Evolutionary conservation across 257 asterid genomes (phyloP), one percentile per base, ranked within the genome.

Genomic region (Nicotiana paniculata): DNA sequence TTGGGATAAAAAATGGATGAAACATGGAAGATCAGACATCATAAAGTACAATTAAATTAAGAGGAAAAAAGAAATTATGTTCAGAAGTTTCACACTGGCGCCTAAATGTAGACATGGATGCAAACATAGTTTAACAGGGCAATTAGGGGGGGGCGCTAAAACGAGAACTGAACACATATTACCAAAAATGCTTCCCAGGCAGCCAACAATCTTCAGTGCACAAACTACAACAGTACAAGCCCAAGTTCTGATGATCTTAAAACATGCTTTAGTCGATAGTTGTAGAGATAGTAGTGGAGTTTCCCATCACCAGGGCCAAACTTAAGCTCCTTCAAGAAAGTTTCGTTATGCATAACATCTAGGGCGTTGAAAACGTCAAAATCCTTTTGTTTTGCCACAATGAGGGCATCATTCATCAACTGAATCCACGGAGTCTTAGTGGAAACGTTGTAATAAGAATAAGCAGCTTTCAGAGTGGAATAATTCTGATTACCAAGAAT

Each of bases 271-370:
- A 85, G 70, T 21, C 85, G 80, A 18, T 82, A 85, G 88, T 82
- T 85, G 81, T 85, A 85, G 16, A 85, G 84, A 62, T 85, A 85
- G 86, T 85, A 85, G 80, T 85, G 85, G 63, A 85, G 88, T 16
- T 82, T 82, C 70, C 88, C 88, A 9, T 85, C 83, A 18, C 88
- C 88, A 0, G 85, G 85, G 28, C 86, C 86, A 85, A 85, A 85
- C 85, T 85, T 85, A 51, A 85, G 88, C 59, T 85, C 88, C 86
- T 82, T 82, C 88, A 85, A 82, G 84, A 85, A 85, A 37, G 43
- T 59, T 61, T 79, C 85, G 16, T 85, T 85, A 4, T 85, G 78
- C 88, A 82, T 85, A 26, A 85, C 85, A 57, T 85, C 86, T 84
- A 85, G 77, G 28, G 88, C 86, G 28, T 85, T 85, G 84, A 85